phyloP scores from a whole-genome alignment of 257 asterid species.

The Prunella vulgaris region DNA sequence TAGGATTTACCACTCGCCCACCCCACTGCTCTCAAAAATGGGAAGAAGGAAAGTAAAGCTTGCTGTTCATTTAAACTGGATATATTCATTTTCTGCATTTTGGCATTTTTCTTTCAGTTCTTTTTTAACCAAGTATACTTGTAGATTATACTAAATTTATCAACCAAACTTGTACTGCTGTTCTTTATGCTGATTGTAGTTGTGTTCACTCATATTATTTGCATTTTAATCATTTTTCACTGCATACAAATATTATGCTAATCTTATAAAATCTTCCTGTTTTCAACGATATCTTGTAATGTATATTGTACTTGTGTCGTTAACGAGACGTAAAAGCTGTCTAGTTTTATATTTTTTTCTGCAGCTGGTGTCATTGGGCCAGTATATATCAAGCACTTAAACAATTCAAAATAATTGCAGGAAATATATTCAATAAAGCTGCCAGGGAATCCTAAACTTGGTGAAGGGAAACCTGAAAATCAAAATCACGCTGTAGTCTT shows the following conservation, averaged over 20 bases:
- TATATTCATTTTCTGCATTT: constrained; percentile 1
- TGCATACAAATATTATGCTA: neutral
- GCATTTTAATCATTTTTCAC: neutral
- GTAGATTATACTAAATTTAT: neutral
- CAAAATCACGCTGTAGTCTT: constrained; percentile 93
- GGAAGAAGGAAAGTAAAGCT: neutral
- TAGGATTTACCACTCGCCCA: neutral
- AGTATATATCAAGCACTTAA: constrained; percentile 5
- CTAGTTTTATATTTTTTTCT: constrained; percentile 9
- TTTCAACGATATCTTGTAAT: neutral
- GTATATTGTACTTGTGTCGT: neutral
- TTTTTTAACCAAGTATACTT: neutral
- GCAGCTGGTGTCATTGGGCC: constrained; percentile 10
- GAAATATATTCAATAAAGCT: constrained; percentile 89
- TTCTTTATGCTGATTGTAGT: neutral
- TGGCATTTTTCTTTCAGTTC: neutral
- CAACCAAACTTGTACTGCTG: neutral
- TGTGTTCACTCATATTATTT: neutral
- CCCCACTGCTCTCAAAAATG: neutral
- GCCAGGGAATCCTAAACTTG: constrained; percentile 97
- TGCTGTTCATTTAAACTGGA: neutral
- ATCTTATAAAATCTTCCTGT: neutral
- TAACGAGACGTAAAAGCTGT: neutral
- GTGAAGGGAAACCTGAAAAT: constrained; percentile 99
- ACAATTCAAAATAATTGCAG: constrained; percentile 35